These are phyloP conservation scores for Apiospora koreana DNA, from an alignment of 2,329 filamentous ascomycete genomes.

Conservation along the genomic window DNA sequence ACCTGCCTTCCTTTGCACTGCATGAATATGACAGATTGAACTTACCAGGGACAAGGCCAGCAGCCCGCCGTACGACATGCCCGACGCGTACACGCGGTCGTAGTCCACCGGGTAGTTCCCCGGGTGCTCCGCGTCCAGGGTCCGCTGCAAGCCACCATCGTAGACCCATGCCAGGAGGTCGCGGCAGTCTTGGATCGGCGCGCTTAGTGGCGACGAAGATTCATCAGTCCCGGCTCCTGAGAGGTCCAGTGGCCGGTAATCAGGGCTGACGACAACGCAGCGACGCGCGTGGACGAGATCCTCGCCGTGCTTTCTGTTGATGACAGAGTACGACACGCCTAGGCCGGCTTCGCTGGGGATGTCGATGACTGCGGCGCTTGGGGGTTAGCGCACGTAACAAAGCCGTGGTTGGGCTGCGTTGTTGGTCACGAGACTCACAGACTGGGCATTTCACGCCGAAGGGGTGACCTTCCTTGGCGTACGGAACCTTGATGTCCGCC, in stretches of 20 bases:
- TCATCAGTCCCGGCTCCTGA: conserved; percentile 5
- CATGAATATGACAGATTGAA: background rate
- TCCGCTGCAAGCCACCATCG: conserved; percentile 26
- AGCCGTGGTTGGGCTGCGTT: too few species aligned
- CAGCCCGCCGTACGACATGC: conserved; percentile 37
- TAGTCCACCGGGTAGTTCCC: conserved; percentile 24
- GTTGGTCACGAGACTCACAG: background rate
- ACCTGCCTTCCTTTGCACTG: too few species aligned
- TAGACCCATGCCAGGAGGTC: conserved; percentile 38
- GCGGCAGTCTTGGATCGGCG: conserved; percentile 17
- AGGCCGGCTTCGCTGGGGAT: conserved; percentile 47
- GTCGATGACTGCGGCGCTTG: conserved; percentile 34
- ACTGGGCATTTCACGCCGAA: conserved; percentile 11
- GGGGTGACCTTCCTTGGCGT: background rate
- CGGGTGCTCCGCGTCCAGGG: conserved; percentile 18
- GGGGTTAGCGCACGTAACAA: background rate
- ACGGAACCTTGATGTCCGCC: conserved; percentile 30
- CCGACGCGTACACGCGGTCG: conserved; percentile 35
- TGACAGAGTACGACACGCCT: conserved; percentile 39
- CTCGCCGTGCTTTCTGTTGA: conserved; percentile 38
- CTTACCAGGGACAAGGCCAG: conserved; percentile 36
- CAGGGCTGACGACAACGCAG: conserved; percentile 40
- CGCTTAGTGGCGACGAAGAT: conserved; percentile 8
- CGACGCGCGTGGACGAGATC: conserved; percentile 36
- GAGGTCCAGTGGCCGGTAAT: conserved; percentile 20